These are phyloP conservation scores for Aspergillus bertholletiae DNA, from an alignment of 495 filamentous ascomycete genomes.

Conservation along the genomic window DNA sequence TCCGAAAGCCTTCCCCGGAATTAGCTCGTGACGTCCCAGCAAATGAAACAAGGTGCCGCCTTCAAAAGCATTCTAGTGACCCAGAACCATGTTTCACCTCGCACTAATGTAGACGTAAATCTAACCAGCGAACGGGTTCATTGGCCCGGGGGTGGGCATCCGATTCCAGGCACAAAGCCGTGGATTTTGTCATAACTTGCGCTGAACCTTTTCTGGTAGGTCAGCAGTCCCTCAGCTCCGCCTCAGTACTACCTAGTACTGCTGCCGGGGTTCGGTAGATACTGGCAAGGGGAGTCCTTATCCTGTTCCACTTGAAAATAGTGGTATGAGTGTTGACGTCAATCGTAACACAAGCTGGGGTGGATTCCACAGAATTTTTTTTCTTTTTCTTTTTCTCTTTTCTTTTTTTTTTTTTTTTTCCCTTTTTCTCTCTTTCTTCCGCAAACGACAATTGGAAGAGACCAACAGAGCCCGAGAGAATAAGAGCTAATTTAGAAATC, in stretches of 20 bases:
- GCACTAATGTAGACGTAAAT: neutral
- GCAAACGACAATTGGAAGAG: no score
- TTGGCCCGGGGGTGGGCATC: slow-evolving; percentile 7
- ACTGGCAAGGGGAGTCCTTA: no score
- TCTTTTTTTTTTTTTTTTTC: neutral
- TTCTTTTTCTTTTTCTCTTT: neutral
- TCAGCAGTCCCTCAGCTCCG: neutral
- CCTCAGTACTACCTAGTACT: neutral
- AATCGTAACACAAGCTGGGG: neutral
- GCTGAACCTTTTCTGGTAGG: neutral
- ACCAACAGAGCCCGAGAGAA: no score
- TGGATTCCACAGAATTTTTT: neutral
- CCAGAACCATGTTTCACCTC: slow-evolving; percentile 7
- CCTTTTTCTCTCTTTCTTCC: neutral
- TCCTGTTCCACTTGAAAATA: no score
- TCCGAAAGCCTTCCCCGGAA: slow-evolving; percentile 2
- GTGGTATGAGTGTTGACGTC: neutral
- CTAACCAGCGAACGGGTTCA: neutral
- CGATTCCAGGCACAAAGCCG: slow-evolving; percentile 9
- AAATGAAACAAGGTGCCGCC: neutral
- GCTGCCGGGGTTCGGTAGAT: no score
- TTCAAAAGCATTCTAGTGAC: neutral
- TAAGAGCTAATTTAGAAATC: no score
- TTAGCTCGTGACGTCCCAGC: neutral
- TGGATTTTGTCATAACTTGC: neutral